Base-by-base conservation (phyloP, 441 rosid genomes). In the Gossypium aridum region DNA sequence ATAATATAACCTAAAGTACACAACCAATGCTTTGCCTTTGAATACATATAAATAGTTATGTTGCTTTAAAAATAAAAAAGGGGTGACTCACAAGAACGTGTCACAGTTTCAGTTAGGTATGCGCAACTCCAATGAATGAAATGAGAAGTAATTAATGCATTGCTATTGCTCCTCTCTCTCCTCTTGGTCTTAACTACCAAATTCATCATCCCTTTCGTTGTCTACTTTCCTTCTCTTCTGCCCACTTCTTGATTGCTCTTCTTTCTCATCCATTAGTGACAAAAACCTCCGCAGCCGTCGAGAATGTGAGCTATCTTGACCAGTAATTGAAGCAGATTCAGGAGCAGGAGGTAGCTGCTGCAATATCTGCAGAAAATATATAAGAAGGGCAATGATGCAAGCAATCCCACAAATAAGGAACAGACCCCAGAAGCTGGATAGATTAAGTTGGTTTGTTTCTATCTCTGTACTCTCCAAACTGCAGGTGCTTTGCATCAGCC, bases 361-460 rank as follows among this genome's bases (percentile, higher is more conserved):
- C 16, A 82, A 7, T 28, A 94, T 84, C 82, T 81, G 87, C 74
- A 78, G 25, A 74, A 91, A 91, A 83, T 87, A 83, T 70, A 90
- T 76, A 26, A 85, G 37, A 28, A 92, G 92, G 68, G 99, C 87
- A 25, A 92, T 13, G 63, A 90, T 73, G 71, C 97, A 94, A 62
- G 88, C 91, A 74, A 92, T 26, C 7, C 97, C 99, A 22, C 91
- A 87, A 3, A 94, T 81, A 61, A 94, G 90, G 77, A 87, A 94
- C 25, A 94, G 89, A 4, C 96, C 99, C 94, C 98, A 88, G 69
- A 94, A 94, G 82, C 98, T 92, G 57, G 79, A 82, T 0, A 92
- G 85, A 70, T 91, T 86, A 79, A 94, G 95, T 70, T 84, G 82
- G 77, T 88, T 82, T 25, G 97, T 88, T 71, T 92, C 97, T 9